Percentiles rank a stretch among this genome's conserved stretches.
phyloP scores from a whole-genome alignment of 805 yeast species.

The Maudiozyma bulderi region DNA sequence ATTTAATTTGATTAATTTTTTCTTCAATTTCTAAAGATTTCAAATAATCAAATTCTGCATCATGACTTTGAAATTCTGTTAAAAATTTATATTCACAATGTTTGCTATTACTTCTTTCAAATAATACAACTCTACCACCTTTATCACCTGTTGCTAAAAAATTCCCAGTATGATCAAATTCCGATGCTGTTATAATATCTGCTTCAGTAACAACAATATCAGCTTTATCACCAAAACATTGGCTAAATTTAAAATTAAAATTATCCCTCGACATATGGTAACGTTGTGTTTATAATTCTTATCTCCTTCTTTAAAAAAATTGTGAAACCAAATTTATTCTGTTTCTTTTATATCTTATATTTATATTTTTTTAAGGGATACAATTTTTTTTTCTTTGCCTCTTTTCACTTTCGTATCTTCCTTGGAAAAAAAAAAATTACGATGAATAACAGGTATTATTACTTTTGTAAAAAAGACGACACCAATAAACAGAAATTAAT shows the following conservation, averaged over 20 bases:
- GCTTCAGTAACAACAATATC: conserved; percentile 96
- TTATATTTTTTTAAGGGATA: not conserved
- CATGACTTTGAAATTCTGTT: conserved; percentile 96
- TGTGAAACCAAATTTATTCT: not conserved
- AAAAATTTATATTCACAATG: conserved; percentile 87
- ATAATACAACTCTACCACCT: conserved; percentile 94
- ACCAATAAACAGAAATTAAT: too few relatives aligned
- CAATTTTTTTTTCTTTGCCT: not conserved
- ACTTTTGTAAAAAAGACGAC: too few relatives aligned
- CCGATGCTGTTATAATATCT: conserved; percentile 93
- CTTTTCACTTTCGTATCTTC: not conserved
- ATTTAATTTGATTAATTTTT: conserved; percentile 92
- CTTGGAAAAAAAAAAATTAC: too few relatives aligned
- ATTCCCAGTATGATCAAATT: conserved; percentile 90
- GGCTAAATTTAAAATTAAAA: conserved; percentile 63
- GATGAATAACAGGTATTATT: not conserved
- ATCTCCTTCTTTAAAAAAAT: too few relatives aligned
- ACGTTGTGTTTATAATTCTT: not conserved
- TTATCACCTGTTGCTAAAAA: conserved; percentile 96
- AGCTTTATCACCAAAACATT: conserved; percentile 97
- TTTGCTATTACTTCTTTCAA: conserved; percentile 75
- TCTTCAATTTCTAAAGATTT: conserved; percentile 96
- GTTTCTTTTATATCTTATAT: not conserved
- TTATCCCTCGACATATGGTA: conserved; percentile 25
- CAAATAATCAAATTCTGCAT: conserved; percentile 94